A percentile compares a stretch with the other conserved stretches of the same genome.
phyloP scores from a whole-genome alignment of 2,329 filamentous ascomycete genomes.

The Nemania abortiva region DNA sequence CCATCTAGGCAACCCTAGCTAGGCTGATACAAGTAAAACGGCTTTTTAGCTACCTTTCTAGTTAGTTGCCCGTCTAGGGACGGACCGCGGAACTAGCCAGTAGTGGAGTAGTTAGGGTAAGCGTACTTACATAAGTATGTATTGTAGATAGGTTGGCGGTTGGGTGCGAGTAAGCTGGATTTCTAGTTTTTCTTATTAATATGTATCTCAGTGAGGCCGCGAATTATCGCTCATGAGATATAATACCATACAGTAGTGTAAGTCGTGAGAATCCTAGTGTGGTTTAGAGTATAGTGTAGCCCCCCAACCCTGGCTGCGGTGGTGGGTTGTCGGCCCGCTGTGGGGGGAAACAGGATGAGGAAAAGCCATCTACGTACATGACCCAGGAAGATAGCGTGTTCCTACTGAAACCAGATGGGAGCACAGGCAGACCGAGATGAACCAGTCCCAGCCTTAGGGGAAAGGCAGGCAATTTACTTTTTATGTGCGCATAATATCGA shows the following conservation, averaged over 20 bases:
- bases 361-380: neutral
- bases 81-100: neutral
- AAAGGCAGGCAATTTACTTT: neutral
- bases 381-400: neutral
- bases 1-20: neutral
- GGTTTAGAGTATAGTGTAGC: neutral
- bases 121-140: neutral
- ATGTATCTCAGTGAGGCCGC: neutral
- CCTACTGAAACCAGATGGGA: constrained; percentile 1
- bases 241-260: constrained; percentile 10
- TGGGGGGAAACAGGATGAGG: constrained; percentile 26
- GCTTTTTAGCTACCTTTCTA: neutral
- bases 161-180: neutral
- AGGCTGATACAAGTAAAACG: neutral
- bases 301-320: constrained; percentile 23
- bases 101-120: neutral
- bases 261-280: constrained; percentile 13
- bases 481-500: neutral
- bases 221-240: neutral
- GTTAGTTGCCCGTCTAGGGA: neutral
- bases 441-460: constrained; percentile 18
- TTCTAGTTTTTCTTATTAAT: neutral
- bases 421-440: constrained; percentile 6
- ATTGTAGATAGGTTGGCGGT: too few species aligned
- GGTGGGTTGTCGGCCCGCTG: constrained; percentile 39